These are phyloP conservation scores for Gentiana straminea DNA, from an alignment of 257 asterid genomes.

Conservation along the genomic window DNA sequence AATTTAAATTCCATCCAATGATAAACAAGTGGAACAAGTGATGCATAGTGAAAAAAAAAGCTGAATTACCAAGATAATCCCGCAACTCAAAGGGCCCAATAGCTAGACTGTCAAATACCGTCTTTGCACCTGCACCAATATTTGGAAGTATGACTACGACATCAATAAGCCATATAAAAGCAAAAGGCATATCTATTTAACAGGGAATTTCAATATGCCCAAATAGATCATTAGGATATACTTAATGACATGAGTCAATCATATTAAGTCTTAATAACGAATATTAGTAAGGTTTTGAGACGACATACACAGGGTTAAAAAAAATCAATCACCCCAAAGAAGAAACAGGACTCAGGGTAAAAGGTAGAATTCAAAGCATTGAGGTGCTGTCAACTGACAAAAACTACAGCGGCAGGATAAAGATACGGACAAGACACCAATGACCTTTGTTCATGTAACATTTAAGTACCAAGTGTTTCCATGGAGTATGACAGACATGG, in stretches of 20 bases:
- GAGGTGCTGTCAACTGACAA: too few species aligned
- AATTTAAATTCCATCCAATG: not conserved
- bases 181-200: not conserved
- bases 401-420: too few species aligned
- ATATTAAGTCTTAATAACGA: too few species aligned
- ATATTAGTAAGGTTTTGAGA: too few species aligned
- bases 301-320: too few species aligned
- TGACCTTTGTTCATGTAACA: not conserved
- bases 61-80: slow-evolving; percentile 67
- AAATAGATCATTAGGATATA: too few species aligned
- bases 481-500: not conserved
- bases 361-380: too few species aligned
- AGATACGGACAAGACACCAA: too few species aligned
- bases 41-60: slow-evolving; percentile 2
- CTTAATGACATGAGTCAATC: too few species aligned
- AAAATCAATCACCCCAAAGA: too few species aligned
- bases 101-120: slow-evolving; percentile 29
- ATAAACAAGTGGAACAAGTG: not conserved
- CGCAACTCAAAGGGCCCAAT: slow-evolving; percentile 41
- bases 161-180: not conserved
- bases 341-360: too few species aligned
- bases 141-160: slow-evolving; percentile 10
- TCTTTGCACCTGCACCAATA: slow-evolving; percentile 45
- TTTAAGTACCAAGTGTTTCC: not conserved
- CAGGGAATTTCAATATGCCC: too few species aligned